A percentile compares a stretch with the other conserved stretches of the same genome.
These are phyloP conservation scores for Coniochaeta ligniaria DNA, from an alignment of 2,329 filamentous ascomycete genomes.

Conservation along the genomic window DNA sequence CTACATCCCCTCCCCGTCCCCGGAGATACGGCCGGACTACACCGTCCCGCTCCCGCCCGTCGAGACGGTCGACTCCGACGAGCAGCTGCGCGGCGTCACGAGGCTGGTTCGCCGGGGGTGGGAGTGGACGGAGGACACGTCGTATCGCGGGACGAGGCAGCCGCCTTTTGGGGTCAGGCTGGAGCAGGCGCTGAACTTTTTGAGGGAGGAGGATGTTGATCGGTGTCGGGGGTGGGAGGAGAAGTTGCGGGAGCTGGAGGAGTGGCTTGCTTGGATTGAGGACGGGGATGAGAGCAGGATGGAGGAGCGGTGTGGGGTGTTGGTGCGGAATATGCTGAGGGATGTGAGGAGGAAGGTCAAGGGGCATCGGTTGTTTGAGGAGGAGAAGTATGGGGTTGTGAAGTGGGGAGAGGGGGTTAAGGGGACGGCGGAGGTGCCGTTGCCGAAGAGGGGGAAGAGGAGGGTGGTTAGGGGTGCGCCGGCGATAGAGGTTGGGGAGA, in stretches of 20 bases:
- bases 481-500: not conserved
- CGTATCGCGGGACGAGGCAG: slow-evolving; percentile 15
- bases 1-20: not conserved
- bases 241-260: slow-evolving; percentile 26
- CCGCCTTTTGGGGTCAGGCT: slow-evolving; percentile 24
- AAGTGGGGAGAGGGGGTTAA: not conserved
- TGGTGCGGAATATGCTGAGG: slow-evolving; percentile 14
- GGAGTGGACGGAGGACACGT: slow-evolving; percentile 11
- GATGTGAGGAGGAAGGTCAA: slow-evolving; percentile 25
- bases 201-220: slow-evolving; percentile 39
- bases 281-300: slow-evolving; percentile 9
- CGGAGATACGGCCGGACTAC: not conserved
- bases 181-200: slow-evolving; percentile 31
- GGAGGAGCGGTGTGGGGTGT: slow-evolving; percentile 11
- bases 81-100: not conserved
- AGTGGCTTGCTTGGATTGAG: slow-evolving; percentile 30
- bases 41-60: not conserved
- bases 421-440: not conserved
- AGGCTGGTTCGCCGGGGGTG: slow-evolving; percentile 11
- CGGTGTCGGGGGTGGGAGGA: slow-evolving; percentile 30
- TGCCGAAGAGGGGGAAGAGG: not conserved
- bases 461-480: not conserved
- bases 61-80: not conserved
- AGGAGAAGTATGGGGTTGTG: slow-evolving; percentile 22
- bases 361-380: slow-evolving; percentile 25